Base-by-base conservation (phyloP, 176 grass and related monocot genomes). In the Ampelocalamus luodianensis region DNA sequence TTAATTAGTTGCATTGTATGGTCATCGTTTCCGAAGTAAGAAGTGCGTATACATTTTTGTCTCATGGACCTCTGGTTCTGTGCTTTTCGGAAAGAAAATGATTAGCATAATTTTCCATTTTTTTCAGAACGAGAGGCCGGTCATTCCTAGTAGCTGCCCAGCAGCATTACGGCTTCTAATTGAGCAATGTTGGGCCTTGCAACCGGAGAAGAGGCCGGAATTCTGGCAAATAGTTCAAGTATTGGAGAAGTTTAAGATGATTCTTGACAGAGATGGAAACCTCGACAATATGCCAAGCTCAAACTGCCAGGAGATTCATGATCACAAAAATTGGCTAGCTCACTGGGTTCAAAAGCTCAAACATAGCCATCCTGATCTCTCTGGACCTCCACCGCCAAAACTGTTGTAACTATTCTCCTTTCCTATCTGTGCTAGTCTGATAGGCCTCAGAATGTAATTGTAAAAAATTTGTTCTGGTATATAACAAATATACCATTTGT, bases 51-150 rank as follows among this genome's bases (percentile, higher is more conserved):
- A 56, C 8, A 50, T 75, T 58, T 72, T 65, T 67, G 37, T 60
- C 26, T 42, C 32, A 54, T n/a, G n/a, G 15, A 0, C 61, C 4
- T 59, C 9, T 12, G 46, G 46, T 78, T 46, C 10, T 63, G 34
- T 77, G 23, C 6, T 80, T 71, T 76, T 40, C 8, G 1, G 15
- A 23, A 56, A 68, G 68, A 61, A 71, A 56, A 16, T 88, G 60
- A 69, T 44, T 17, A 48, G 12, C 20, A 50, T 71, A 38, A 38
- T 69, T 81, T 53, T 89, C 68, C 61, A 10, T 50, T 61, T 91
- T 91, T 78, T 86, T 81, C 87, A 99, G 96, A 93, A 99, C 58
- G 87, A 92, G 90, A 95, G 96, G 74, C 96, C 96, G 18, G 18
- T 20, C 61, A 91, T 99, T 84, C 96, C 93, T 72, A 20, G 44